These are phyloP conservation scores for Triticum dicoccoides DNA, from an alignment of 176 grass and related monocot genomes.

Conservation along the genomic window DNA sequence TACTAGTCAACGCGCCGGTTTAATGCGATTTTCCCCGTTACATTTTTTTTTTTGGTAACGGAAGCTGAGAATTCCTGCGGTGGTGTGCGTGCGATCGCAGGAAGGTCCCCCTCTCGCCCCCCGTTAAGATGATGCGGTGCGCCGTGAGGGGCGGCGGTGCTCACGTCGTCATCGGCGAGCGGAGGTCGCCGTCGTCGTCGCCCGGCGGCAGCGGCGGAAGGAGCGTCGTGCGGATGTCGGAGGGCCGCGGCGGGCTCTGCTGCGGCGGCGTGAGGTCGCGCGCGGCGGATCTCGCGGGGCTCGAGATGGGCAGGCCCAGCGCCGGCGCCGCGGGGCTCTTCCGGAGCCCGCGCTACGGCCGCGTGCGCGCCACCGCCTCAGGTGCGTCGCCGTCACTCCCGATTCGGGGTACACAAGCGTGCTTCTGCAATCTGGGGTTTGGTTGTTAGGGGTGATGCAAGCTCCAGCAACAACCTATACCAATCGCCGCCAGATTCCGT, in stretches of 20 bases:
- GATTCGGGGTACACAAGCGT: background rate
- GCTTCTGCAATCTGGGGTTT: background rate
- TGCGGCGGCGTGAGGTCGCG: constrained; percentile 44
- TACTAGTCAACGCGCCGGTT: constrained; percentile 16
- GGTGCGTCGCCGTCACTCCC: constrained; percentile 29
- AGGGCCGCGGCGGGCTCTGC: constrained; percentile 21
- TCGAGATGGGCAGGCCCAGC: constrained; percentile 45
- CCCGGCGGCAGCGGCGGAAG: background rate
- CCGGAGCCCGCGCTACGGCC: constrained; percentile 46
- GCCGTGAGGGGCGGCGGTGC: constrained; percentile 21
- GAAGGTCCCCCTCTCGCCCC: background rate
- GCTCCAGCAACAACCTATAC: background rate
- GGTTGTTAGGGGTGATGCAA: background rate
- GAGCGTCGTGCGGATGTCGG: constrained; percentile 39
- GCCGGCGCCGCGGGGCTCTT: constrained; percentile 42
- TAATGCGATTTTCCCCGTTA: background rate
- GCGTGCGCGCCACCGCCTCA: constrained; percentile 39
- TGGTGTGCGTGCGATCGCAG: constrained; percentile 46
- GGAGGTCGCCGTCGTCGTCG: background rate
- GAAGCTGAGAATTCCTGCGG: constrained; percentile 20
- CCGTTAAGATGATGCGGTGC: constrained; percentile 47
- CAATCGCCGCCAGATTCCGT: constrained; percentile 19
- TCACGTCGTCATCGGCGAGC: constrained; percentile 12
- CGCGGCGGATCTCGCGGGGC: constrained; percentile 34
- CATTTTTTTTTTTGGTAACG: background rate